Conservation (phyloP, 1,284 basidiomycete genomes). For the Agroathelia rolfsii region DNA sequence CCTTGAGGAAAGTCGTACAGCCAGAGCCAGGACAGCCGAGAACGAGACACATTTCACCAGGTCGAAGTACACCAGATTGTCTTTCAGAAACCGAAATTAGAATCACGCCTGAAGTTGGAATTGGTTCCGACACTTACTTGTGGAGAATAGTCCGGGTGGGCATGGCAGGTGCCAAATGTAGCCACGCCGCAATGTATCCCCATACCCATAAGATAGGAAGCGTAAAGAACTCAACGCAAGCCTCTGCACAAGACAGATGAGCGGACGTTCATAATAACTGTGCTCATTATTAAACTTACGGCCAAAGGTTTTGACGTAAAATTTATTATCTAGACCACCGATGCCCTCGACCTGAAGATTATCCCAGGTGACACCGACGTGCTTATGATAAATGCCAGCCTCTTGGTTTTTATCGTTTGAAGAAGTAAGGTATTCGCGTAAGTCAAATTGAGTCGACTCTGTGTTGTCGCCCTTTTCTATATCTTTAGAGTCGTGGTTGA, state of each 20-base stretch:
- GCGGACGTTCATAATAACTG: too few relatives aligned
- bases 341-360: slow-evolving; percentile 62
- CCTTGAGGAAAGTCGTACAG: slow-evolving; percentile 72
- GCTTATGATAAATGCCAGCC: slow-evolving; percentile 76
- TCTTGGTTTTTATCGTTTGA: slow-evolving; percentile 56
- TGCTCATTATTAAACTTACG: too few relatives aligned
- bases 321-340: slow-evolving; percentile 55
- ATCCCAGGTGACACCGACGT: slow-evolving; percentile 76
- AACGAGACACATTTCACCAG: slow-evolving; percentile 60
- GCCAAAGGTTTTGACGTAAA: slow-evolving; percentile 58
- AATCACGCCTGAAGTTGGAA: too few relatives aligned
- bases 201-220: slow-evolving; percentile 42
- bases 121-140: too few relatives aligned
- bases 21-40: slow-evolving; percentile 77
- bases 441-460: slow-evolving; percentile 42
- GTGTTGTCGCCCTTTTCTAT: slow-evolving; percentile 33
- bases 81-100: too few relatives aligned
- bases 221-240: slow-evolving; percentile 49
- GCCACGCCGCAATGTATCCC: slow-evolving; percentile 34
- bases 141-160: slow-evolving; percentile 51
- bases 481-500: slow-evolving; percentile 23
- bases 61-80: slow-evolving; percentile 66
- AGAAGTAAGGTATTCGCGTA: slow-evolving; percentile 67
- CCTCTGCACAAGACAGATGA: slow-evolving; percentile 43
- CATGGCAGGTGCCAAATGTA: too few relatives aligned